Percentiles rank a stretch among this genome's conserved stretches.
phyloP scores from a whole-genome alignment of 768 basidiomycete species.

The Cyclocybe cylindracea region DNA sequence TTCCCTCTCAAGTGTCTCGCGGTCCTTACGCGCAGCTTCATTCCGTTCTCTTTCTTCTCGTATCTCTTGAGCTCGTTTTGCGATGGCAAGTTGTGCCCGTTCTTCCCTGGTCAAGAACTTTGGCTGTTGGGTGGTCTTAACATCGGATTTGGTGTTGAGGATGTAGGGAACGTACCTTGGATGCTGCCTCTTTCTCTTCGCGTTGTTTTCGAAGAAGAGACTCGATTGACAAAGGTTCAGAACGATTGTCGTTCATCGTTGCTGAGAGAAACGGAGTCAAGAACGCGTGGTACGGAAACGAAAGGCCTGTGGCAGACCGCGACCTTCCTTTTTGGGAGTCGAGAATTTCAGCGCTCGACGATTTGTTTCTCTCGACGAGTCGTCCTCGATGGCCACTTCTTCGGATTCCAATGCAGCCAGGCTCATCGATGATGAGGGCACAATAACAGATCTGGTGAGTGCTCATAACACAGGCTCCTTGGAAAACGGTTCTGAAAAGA shows the following conservation, averaged over 20 bases:
- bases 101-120: conserved; percentile 94
- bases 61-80: conserved; percentile 84
- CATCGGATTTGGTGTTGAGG: not conserved
- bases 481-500: not conserved
- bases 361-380: not conserved
- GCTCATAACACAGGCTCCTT: not conserved
- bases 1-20: conserved; percentile 73
- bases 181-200: conserved; percentile 84
- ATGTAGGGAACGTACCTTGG: conserved; percentile 60
- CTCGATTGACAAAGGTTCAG: conserved; percentile 88
- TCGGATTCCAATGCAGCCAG: conserved; percentile 21
- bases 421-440: conserved; percentile 72
- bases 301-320: not conserved
- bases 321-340: conserved; percentile 9
- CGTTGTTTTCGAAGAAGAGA: conserved; percentile 83
- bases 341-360: not conserved
- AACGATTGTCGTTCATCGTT: conserved; percentile 47
- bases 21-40: conserved; percentile 57
- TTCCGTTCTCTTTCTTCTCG: conserved; percentile 67
- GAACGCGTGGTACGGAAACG: not conserved
- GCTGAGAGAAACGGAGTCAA: conserved; percentile 4
- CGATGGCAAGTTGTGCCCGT: conserved; percentile 85
- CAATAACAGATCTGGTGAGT: conserved; percentile 61
- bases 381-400: not conserved
- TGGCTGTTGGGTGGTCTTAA: conserved; percentile 54